Evolutionary conservation across 2,329 filamentous ascomycete genomes (phyloP), one percentile per base, ranked within the genome.

Genomic region (Pseudogymnoascus sp.): DNA sequence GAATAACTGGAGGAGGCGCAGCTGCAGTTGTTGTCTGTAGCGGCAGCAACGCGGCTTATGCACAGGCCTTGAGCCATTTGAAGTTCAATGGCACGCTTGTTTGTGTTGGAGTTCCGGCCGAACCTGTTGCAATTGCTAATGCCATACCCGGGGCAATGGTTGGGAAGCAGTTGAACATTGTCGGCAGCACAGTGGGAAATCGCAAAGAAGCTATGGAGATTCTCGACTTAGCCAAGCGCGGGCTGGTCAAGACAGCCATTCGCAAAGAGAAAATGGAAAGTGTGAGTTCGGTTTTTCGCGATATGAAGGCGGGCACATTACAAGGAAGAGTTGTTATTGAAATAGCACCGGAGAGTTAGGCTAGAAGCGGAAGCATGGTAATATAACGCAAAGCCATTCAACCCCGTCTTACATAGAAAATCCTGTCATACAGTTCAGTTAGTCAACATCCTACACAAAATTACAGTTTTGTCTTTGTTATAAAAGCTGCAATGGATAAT

Each of bases 11-110:
- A 2, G 84, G 84, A 0, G 86, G 86, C 26, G 86, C 83, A 0
- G 80, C 84, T 65, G 83, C 83, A 1, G 85, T 84, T 1, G 73
- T 89, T 17, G 83, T 88, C 15, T 81, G 80, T 69, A 80, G 80
- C 1, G 76, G 77, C n/a, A 76, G 77, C 35, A 81, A 83, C 63
- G 74, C 73, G 40, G 80, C 80, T 4, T 83, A 83, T 68, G 76
- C 74, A 56, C 80, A 82, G 72, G 75, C 77, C 1, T 65, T 82
- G 37, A 72, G 71, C 50, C 77, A 82, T 65, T 72, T 83, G n/a
- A 75, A 78, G 26, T 79, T 80, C 68, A 76, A 78, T 62, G 81
- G 81, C 1, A 80, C 78, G 1, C 60, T 83, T 35, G 80, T 83
- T 10, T 82, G 80, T 66, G 78, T 83, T 7, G 81, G 81, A 4